A percentile compares a stretch with the other conserved stretches of the same genome.
These are phyloP conservation scores for Alternaria sp. DNA, from an alignment of 2,329 filamentous ascomycete species.

Conservation along the genomic window DNA sequence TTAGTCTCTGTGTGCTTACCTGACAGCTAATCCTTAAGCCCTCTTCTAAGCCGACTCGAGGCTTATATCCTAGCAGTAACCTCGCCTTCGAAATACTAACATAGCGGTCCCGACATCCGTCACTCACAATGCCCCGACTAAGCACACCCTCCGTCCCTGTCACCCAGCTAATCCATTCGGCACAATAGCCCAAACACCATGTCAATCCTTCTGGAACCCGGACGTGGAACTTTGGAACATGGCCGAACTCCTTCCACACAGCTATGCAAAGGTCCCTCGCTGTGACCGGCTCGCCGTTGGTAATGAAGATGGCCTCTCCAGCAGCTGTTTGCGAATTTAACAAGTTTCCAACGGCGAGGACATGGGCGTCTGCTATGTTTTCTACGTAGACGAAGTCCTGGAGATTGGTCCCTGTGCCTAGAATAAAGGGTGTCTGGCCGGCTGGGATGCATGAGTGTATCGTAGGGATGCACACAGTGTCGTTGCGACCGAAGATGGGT, in stretches of 20 bases:
- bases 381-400: slow-evolving; percentile 74
- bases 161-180: slow-evolving; percentile 57
- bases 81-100: slow-evolving; percentile 60
- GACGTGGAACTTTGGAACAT: slow-evolving; percentile 58
- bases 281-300: slow-evolving; percentile 85
- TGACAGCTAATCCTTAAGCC: slow-evolving; percentile 50
- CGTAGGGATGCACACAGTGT: slow-evolving; percentile 75
- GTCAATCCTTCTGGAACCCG: slow-evolving; percentile 57
- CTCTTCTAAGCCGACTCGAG: slow-evolving; percentile 58
- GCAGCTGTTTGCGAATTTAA: slow-evolving; percentile 65
- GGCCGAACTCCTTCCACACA: slow-evolving; percentile 71
- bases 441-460: slow-evolving; percentile 74
- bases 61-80: slow-evolving; percentile 59
- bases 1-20: slow-evolving; percentile 20
- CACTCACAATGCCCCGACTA: slow-evolving; percentile 61
- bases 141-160: slow-evolving; percentile 55
- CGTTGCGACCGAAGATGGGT: slow-evolving; percentile 89
- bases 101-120: slow-evolving; percentile 61
- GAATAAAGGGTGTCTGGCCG: slow-evolving; percentile 75
- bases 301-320: slow-evolving; percentile 88
- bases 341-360: slow-evolving; percentile 78
- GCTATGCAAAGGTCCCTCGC: slow-evolving; percentile 88
- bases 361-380: slow-evolving; percentile 78
- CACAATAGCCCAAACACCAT: slow-evolving; percentile 54
- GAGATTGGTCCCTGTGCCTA: slow-evolving; percentile 75